Base-by-base conservation (phyloP, 352 stramenopile genomes). In the Globisporangium paddicum region DNA sequence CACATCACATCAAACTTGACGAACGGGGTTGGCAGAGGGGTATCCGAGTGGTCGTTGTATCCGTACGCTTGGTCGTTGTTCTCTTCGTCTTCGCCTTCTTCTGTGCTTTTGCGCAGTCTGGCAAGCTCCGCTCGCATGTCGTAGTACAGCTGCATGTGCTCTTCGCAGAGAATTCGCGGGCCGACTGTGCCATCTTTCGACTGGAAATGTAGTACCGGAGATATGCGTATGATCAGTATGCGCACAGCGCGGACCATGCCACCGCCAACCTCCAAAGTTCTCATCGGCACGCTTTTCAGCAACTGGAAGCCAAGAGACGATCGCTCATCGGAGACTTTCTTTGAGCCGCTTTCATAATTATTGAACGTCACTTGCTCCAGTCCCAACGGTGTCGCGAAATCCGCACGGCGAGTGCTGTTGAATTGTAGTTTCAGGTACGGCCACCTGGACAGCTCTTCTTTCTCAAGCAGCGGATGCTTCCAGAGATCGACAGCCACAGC, bases 1-100 rank as follows among this genome's bases (percentile, higher is more conserved):
- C 82, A 92, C 26, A 82, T 62, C 23, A 89, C 78, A 38, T 87
- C 75, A 23, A 92, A 58, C 40, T 88, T 86, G 14, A 89, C 55
- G 61, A 90, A 92, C 25, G 82, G 82, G 0, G 75, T 77, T 35
- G 76, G 82, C 26, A 68, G 48, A 18, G 67, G 72, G 2, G 71
- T 25, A 48, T 77, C 63, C 5, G 69, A 58, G 55, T 44, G 58
- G 21, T 70, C 63, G 16, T 72, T 30, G 19, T 21, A 21, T 2
- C 48, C 42, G 34, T 54, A 56, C 59, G n/a, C 57, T n/a, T 57
- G 51, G 8, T 32, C 55, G 11, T 38, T 58, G 38, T 68, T 30
- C 34, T 58, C 30, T 47, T 58, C 59, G 23, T 60, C 18, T 5
- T n/a, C n/a, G n/a, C 66, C 66, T 63, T 67, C 60, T 25, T 50